Percentiles rank a stretch among this genome's conserved stretches.
Conservation (phyloP, 1,284 basidiomycete species). For the Ceratobasidium sp. region DNA sequence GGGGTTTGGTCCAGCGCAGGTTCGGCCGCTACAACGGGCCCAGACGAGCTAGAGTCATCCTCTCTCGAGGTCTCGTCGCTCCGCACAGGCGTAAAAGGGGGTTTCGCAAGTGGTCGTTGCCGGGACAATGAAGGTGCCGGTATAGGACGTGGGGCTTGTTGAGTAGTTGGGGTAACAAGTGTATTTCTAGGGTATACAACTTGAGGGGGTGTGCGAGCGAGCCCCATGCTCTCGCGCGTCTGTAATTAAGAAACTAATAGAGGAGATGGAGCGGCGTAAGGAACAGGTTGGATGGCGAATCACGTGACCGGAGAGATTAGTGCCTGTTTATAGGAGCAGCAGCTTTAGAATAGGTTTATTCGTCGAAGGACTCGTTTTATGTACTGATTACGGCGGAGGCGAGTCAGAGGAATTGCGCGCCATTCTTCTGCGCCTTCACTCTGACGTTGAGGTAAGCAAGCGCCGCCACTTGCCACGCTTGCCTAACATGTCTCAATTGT, state of each 20-base stretch:
- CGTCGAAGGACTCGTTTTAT: neutral
- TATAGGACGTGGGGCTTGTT: neutral
- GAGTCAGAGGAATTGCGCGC: neutral
- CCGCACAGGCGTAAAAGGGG: constrained; percentile 8
- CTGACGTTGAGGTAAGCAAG: neutral
- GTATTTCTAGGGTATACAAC: constrained; percentile 15
- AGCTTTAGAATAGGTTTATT: neutral
- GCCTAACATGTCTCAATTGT: neutral
- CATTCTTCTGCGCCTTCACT: neutral
- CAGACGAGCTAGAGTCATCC: neutral
- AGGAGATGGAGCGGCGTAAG: neutral
- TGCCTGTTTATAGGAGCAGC: too few relatives aligned
- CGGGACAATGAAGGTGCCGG: neutral
- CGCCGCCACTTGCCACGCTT: neutral
- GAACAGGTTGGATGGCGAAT: neutral
- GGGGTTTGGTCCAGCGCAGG: neutral
- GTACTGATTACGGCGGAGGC: neutral
- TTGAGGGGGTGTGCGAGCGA: constrained; percentile 26
- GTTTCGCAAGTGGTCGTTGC: neutral
- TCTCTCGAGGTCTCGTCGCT: neutral
- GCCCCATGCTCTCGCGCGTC: constrained; percentile 13
- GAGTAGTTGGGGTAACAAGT: neutral
- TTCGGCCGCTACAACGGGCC: neutral
- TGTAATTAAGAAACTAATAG: neutral
- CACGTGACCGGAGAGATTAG: constrained; percentile 9